Evolutionary conservation across 2,329 filamentous ascomycete genomes (phyloP).

Genomic region (Pyrenochaeta sp.): DNA sequence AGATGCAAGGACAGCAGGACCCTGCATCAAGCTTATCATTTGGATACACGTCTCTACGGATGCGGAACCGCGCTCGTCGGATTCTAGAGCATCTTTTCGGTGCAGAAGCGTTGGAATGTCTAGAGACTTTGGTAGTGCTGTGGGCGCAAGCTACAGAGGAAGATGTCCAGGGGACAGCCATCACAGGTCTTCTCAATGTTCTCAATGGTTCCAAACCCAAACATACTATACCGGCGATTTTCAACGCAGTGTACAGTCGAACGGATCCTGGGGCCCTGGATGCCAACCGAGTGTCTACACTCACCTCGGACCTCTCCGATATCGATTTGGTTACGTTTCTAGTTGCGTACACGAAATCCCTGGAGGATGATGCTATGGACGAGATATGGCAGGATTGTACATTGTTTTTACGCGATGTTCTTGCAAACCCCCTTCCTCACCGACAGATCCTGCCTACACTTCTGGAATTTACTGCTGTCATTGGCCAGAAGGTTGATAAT

Average conservation of each 20-base stretch:
- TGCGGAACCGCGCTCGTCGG: constrained; percentile 87
- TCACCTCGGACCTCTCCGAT: constrained; percentile 86
- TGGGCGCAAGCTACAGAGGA: constrained; percentile 70
- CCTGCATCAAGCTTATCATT: constrained; percentile 79
- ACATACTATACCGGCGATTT: constrained; percentile 90
- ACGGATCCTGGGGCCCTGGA: constrained; percentile 86
- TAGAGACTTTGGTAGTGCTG: constrained; percentile 88
- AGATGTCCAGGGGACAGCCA: constrained; percentile 66
- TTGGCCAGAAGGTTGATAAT: constrained; percentile 96
- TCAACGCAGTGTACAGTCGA: constrained; percentile 95
- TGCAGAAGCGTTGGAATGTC: constrained; percentile 89
- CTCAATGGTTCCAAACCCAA: constrained; percentile 90
- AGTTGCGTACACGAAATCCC: constrained; percentile 85
- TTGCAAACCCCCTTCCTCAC: constrained; percentile 94
- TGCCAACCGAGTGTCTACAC: constrained; percentile 80
- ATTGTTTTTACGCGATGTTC: constrained; percentile 85
- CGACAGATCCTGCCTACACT: constrained; percentile 86
- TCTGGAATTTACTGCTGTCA: constrained; percentile 85
- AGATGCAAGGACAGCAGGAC: constrained; percentile 67
- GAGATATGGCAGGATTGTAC: constrained; percentile 98
- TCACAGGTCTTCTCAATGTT: constrained; percentile 88
- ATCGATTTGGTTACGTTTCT: constrained; percentile 87
- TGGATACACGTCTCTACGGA: constrained; percentile 85
- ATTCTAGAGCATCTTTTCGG: constrained; percentile 92
- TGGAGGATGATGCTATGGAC: constrained; percentile 97